phyloP scores from a whole-genome alignment of 495 filamentous ascomycete species.

The Penicillium psychrofluorescens region DNA sequence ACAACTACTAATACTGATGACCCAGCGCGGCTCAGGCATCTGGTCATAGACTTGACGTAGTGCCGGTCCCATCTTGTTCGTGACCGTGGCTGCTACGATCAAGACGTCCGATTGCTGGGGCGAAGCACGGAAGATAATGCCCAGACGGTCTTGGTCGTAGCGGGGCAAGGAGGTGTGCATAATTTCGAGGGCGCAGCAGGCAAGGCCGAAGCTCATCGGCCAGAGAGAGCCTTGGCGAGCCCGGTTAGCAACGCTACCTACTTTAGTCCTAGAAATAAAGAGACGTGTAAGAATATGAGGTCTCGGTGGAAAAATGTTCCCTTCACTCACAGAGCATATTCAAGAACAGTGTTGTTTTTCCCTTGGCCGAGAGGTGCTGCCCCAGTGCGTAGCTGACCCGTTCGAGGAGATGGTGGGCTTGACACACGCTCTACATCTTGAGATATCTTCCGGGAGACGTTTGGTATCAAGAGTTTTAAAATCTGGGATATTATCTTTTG shows the following conservation, averaged over 20 bases:
- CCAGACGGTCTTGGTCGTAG: slow-evolving; percentile 92
- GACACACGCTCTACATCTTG: too few relatives aligned
- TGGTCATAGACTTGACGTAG: slow-evolving; percentile 95
- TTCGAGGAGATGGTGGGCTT: too few relatives aligned
- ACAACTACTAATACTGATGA: slow-evolving; percentile 89
- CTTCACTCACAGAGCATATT: too few relatives aligned
- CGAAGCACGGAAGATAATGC: slow-evolving; percentile 95
- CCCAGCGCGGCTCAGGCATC: slow-evolving; percentile 96
- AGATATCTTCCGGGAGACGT: too few relatives aligned
- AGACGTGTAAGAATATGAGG: too few relatives aligned
- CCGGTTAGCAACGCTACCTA: slow-evolving; percentile 92
- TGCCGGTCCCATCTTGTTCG: slow-evolving; percentile 97
- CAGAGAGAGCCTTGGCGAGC: slow-evolving; percentile 87
- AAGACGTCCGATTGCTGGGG: slow-evolving; percentile 95
- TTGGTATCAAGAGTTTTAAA: too few relatives aligned
- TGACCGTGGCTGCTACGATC: slow-evolving; percentile 94
- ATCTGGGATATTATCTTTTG: too few relatives aligned
- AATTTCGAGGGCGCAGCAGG: slow-evolving; percentile 97
- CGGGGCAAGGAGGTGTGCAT: slow-evolving; percentile 95
- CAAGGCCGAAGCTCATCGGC: slow-evolving; percentile 97
- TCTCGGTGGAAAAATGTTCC: too few relatives aligned
- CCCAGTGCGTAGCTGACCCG: too few relatives aligned
- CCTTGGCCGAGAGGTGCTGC: too few relatives aligned
- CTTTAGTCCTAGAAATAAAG: slow-evolving; percentile 88
- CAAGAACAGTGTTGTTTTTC: too few relatives aligned